Percentiles rank a stretch among this genome's conserved stretches.
phyloP scores from a whole-genome alignment of 352 stramenopile species.

The Globisporangium mamillatum region DNA sequence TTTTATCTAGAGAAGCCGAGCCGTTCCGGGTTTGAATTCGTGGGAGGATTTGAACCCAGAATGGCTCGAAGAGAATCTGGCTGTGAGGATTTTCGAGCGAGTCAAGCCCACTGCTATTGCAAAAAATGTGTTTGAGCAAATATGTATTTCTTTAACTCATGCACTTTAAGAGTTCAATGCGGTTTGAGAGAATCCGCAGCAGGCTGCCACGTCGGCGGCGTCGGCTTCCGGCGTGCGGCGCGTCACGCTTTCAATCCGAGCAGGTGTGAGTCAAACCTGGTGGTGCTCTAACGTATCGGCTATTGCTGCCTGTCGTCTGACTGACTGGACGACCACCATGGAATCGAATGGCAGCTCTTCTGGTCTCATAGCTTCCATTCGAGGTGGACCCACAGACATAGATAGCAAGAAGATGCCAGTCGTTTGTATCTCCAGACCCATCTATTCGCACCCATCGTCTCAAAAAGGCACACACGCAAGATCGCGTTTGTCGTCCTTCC shows the following conservation, averaged over 20 bases:
- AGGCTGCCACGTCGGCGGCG: not conserved
- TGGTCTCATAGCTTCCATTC: not conserved
- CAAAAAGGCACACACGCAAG: not conserved
- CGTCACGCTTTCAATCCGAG: not conserved
- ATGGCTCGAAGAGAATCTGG: no score
- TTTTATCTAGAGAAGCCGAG: no score
- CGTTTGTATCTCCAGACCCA: not conserved
- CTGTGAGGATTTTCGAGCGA: no score
- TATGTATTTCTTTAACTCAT: no score
- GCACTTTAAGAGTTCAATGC: no score
- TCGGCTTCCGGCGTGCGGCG: not conserved
- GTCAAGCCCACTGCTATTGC: no score
- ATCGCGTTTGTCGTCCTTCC: not conserved
- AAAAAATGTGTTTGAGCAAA: not conserved
- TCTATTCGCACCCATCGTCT: not conserved
- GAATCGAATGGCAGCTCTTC: not conserved
- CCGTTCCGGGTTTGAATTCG: no score
- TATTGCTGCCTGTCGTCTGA: not conserved
- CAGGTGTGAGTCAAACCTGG: not conserved
- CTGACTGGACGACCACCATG: not conserved
- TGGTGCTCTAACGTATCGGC: not conserved
- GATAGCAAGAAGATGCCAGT: not conserved
- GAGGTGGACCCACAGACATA: not conserved
- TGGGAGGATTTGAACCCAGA: no score
- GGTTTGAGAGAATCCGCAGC: not conserved